A percentile compares a stretch with the other conserved stretches of the same genome.
These are phyloP conservation scores for Zygosaccharomyces pseudobailii DNA, from an alignment of 1,139 yeast species.

Conservation along the genomic window DNA sequence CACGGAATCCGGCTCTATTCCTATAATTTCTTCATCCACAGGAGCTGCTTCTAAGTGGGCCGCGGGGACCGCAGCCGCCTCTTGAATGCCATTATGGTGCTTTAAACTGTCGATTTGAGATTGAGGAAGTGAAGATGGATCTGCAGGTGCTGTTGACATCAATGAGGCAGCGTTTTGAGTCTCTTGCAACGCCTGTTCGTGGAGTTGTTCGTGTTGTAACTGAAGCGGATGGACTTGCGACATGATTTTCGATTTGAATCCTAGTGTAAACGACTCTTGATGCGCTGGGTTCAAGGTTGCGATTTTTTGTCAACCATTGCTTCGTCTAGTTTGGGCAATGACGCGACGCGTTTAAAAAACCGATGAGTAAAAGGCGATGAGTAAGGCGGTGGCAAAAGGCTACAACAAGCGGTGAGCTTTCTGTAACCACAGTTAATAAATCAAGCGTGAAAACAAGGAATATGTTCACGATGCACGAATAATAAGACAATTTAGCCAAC, in stretches of 20 bases:
- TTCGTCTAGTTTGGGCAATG: slow-evolving; percentile 11
- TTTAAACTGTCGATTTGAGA: slow-evolving; percentile 7
- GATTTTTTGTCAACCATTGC: slow-evolving; percentile 11
- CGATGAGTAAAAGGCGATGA: neutral
- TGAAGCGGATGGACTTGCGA: slow-evolving; percentile 1
- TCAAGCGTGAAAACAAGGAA: too few relatives aligned
- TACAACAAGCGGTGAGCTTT: too few relatives aligned
- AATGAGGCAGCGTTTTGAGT: slow-evolving; percentile 6
- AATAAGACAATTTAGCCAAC: too few relatives aligned
- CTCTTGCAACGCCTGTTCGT: slow-evolving; percentile 2
- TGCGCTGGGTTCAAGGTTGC: neutral
- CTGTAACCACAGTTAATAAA: neutral
- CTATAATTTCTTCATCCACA: slow-evolving; percentile 6
- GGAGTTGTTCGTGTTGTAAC: slow-evolving; percentile 3
- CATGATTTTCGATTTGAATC: slow-evolving; percentile 1
- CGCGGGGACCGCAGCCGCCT: slow-evolving; percentile 8
- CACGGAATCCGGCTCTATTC: slow-evolving; percentile 11
- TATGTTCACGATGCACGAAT: too few relatives aligned
- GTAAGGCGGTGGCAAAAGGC: neutral
- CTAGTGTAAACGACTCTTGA: neutral
- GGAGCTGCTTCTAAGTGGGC: slow-evolving; percentile 3
- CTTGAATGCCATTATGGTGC: slow-evolving; percentile 6
- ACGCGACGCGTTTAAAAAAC: slow-evolving; percentile 4
- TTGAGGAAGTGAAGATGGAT: slow-evolving; percentile 13
- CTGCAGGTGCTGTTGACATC: slow-evolving; percentile 19